These are phyloP conservation scores for Pichia gijzeniarum DNA, from an alignment of 805 yeast species.

Conservation along the genomic window DNA sequence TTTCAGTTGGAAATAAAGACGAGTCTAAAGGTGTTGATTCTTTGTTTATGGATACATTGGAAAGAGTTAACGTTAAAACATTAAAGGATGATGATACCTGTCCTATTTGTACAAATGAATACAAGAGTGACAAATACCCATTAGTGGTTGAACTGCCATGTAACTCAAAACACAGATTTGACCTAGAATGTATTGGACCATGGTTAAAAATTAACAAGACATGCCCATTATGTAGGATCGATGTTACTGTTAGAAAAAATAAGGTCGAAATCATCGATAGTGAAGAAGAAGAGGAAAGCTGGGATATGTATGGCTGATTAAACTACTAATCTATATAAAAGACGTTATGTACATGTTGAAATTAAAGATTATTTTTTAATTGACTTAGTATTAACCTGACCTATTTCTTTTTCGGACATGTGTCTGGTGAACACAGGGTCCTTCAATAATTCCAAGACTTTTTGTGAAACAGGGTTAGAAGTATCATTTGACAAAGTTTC, in stretches of 20 bases:
- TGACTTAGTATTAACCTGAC: conserved; percentile 14
- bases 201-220: conserved; percentile 73
- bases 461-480: conserved; percentile 45
- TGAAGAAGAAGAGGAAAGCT: conserved; percentile 61
- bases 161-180: conserved; percentile 62
- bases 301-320: conserved; percentile 71
- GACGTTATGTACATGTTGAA: conserved; percentile 4
- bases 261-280: conserved; percentile 34
- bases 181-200: conserved; percentile 83
- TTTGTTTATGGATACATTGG: conserved; percentile 67
- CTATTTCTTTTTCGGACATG: conserved; percentile 27
- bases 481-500: conserved; percentile 20
- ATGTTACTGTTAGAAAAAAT: conserved; percentile 49
- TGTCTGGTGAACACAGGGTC: conserved; percentile 66
- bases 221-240: conserved; percentile 83
- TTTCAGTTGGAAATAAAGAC: conserved; percentile 2
- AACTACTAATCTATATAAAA: conserved; percentile 1
- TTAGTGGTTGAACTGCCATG: conserved; percentile 74
- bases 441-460: conserved; percentile 63
- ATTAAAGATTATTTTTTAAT: conserved; percentile 1
- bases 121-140: conserved; percentile 68
- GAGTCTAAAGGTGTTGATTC: conserved; percentile 52
- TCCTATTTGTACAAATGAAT: conserved; percentile 77
- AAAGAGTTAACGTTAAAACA: conserved; percentile 48
- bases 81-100: conserved; percentile 53